Base-by-base conservation (phyloP, 108 stramenopile genomes). In the Cyclotella choctawhatcheeana region DNA sequence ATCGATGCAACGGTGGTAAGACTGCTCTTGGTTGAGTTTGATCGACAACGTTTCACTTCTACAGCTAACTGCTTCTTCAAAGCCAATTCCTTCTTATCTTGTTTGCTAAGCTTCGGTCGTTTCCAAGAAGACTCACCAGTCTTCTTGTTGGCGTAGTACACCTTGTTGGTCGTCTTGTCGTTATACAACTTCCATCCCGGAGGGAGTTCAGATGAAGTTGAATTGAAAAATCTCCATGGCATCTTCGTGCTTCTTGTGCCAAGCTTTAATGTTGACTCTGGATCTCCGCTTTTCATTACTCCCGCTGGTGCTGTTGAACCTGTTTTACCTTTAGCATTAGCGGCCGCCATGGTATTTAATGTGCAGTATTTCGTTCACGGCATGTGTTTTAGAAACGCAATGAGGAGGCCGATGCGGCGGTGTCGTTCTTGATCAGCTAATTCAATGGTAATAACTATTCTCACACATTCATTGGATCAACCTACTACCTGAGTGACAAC, bases 71-170 rank as follows among this genome's bases (percentile, higher is more conserved):
- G 10, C 30, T 56, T 10, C 55, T 30, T 30, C 29, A 7, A 27
- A 12, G 29, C 55, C 27, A 1, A 1, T 31, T 56, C 14, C 2
- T 27, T 30, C n/a, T 56, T 30, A 7, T 31, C 30, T 1, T 27
- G 16, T 30, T 30, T 56, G 20, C 29, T 27, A 12, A 2, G 18
- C 30, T 56, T 56, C 29, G 55, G 55, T 29, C 55, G 12, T 5
- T 24, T 17, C 53, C 53, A 54, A 5, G 27, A 56, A 1, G 55
- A 56, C 10, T 56, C 29, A 6, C 55, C 55, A 12, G 29, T 56
- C 29, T 29, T 31, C 31, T 56, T 56, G 29, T 56, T 56, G 55
- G 55, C 55, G 29, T 56, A 56, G 55, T 56, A 56, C 10, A 31
- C 29, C 13, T 56, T 29, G 55, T 18, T 30, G 29, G 29, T 56